Conservation (phyloP, 1,284 basidiomycete species). For the Cryptococcus sp. region DNA sequence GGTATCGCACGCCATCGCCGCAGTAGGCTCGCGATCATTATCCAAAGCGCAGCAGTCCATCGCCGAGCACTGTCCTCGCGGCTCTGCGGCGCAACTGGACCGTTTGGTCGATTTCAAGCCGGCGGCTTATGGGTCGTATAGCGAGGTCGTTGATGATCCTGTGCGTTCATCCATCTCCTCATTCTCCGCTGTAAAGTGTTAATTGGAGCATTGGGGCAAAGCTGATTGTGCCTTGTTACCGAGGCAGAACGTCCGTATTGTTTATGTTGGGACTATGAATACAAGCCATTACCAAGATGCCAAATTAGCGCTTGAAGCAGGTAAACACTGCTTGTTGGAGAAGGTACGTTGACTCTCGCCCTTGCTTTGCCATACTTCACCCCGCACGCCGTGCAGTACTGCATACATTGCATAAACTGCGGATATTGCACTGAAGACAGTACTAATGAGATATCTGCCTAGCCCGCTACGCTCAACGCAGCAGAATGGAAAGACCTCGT, state of each 20-base stretch:
- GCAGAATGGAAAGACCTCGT: conserved; percentile 52
- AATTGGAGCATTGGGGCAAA: no score
- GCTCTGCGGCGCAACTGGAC: conserved; percentile 36
- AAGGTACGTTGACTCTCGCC: conserved; percentile 41
- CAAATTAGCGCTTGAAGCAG: conserved; percentile 51
- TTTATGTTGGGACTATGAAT: conserved; percentile 58
- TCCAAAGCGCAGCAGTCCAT: conserved; percentile 53
- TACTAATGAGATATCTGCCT: neutral
- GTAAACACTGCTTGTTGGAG: conserved; percentile 55
- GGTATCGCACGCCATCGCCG: conserved; percentile 53
- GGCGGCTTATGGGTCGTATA: conserved; percentile 46
- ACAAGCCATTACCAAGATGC: conserved; percentile 54
- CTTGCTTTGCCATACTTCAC: neutral
- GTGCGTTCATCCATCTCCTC: conserved; percentile 19
- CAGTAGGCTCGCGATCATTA: conserved; percentile 52
- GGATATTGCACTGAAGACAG: neutral
- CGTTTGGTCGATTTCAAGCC: conserved; percentile 31
- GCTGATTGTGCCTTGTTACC: no score
- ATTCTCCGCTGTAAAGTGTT: no score
- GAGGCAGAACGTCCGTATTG: conserved; percentile 51
- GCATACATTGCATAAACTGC: neutral
- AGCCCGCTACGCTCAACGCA: conserved; percentile 56
- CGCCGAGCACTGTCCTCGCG: conserved; percentile 34
- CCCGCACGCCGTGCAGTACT: neutral
- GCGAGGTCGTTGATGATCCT: conserved; percentile 50